Base-by-base conservation (phyloP, 2,329 filamentous ascomycete species). In the Ploettnerulaceae sp. region DNA sequence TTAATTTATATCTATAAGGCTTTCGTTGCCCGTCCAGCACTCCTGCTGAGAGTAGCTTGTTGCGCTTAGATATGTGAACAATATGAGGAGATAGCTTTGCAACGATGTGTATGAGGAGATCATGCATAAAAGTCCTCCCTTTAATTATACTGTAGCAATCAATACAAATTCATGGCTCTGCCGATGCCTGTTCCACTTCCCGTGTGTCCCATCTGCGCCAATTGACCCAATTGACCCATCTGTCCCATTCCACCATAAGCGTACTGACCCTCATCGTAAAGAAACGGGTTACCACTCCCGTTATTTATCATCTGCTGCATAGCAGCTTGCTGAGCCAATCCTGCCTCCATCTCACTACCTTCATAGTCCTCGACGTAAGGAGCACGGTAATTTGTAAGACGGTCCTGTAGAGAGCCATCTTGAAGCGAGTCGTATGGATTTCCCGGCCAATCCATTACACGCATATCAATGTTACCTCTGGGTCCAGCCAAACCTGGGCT, bases 301-400 rank as follows among this genome's bases (percentile, higher is more conserved):
- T 15, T 28, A 20, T 25, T n/a, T 24, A 40, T 35, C 28, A 28
- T 34, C 32, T 39, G 28, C 32, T 33, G 36, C 39, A 36, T 35
- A 21, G 33, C 34, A 45, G 25, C 34, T 29, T 42, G 12, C 7
- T 29, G 26, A 42, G 26, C 25, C 22, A 48, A 20, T 12, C 49
- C 28, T 2, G 43, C 49, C 6, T 56, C 55, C 18, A 49, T 41
- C 21, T 51, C 47, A 26, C 39, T 33, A 18, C 45, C 51, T 31
- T 54, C 42, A 12, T 51, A 54, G 40, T 56, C 53, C 28, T 57
- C 55, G 12, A 56, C 55, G 26, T 60, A 59, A 6, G 45, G 48
- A 14, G 33, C 28, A 9, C 53, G 50, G 35, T 56, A 57, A 32
- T 54, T 45, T 17, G 17, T 9, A 20, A 24, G 15, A 8, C 14